Conservation (phyloP, 306 rosid genomes). For the Cicer bijugum region DNA sequence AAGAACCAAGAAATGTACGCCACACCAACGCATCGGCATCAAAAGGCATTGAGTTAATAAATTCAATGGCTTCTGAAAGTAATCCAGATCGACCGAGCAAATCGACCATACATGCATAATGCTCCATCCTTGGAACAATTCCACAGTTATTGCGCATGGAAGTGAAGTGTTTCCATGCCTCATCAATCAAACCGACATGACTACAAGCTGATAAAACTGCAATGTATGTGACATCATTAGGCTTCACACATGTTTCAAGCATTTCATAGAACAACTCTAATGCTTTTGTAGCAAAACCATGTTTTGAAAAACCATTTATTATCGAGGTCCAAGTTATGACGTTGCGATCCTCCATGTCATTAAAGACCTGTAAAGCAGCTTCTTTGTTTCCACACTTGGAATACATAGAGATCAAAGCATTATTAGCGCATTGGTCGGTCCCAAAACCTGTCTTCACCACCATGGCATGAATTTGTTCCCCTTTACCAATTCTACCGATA, state of each 20-base stretch:
- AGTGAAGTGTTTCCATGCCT: slow-evolving; percentile 65
- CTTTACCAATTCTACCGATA: slow-evolving; percentile 57
- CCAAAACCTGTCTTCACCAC: slow-evolving; percentile 55
- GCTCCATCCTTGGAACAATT: slow-evolving; percentile 66
- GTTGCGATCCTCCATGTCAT: slow-evolving; percentile 52
- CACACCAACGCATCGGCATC: slow-evolving; percentile 65
- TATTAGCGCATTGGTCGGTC: slow-evolving; percentile 46
- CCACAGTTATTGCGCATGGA: slow-evolving; percentile 57
- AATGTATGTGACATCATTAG: slow-evolving; percentile 67
- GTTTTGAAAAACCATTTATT: slow-evolving; percentile 66
- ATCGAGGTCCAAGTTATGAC: slow-evolving; percentile 73
- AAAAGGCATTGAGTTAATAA: slow-evolving; percentile 63
- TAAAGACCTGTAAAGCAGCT: slow-evolving; percentile 61
- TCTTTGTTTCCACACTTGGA: slow-evolving; percentile 69
- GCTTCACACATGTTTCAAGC: slow-evolving; percentile 61
- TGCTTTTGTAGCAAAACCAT: slow-evolving; percentile 62
- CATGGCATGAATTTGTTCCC: slow-evolving; percentile 67
- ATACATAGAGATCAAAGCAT: slow-evolving; percentile 72
- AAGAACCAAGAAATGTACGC: slow-evolving; percentile 77
- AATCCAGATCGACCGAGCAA: slow-evolving; percentile 68
- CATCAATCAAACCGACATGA: slow-evolving; percentile 61
- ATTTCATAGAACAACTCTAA: slow-evolving; percentile 62
- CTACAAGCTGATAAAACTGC: slow-evolving; percentile 78
- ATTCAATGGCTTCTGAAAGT: slow-evolving; percentile 60
- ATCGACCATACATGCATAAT: slow-evolving; percentile 74